These are phyloP conservation scores for Thielaviopsis euricoi DNA, from an alignment of 2,329 filamentous ascomycete genomes.

Conservation along the genomic window DNA sequence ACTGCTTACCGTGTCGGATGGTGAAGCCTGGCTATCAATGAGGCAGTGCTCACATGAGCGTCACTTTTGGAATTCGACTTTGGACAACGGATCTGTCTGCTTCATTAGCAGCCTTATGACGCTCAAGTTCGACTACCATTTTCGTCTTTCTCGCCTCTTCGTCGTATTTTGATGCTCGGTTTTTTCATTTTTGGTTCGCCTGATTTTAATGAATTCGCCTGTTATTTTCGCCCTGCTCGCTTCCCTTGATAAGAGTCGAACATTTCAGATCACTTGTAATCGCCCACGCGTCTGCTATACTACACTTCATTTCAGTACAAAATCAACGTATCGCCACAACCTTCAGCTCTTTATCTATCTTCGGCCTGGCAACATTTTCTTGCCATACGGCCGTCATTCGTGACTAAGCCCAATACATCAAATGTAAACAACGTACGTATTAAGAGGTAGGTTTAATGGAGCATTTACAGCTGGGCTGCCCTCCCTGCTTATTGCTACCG, in stretches of 20 bases:
- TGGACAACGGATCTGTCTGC: too few species aligned
- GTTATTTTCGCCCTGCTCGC: not conserved
- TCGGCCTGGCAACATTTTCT: not conserved
- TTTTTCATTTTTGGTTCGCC: not conserved
- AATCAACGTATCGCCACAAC: constrained; percentile 2
- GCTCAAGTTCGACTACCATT: not conserved
- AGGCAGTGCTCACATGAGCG: too few species aligned
- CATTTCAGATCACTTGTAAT: not conserved
- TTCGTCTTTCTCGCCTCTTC: not conserved
- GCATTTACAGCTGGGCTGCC: too few species aligned
- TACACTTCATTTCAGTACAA: not conserved
- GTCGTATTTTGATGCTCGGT: not conserved
- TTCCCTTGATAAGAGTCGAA: not conserved
- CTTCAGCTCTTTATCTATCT: not conserved
- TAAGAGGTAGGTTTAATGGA: not conserved
- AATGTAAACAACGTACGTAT: not conserved
- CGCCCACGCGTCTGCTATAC: not conserved
- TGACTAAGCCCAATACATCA: not conserved
- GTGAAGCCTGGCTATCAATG: too few species aligned
- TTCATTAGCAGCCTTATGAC: not conserved
- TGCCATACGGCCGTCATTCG: not conserved
- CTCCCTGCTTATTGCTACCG: too few species aligned
- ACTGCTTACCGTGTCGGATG: too few species aligned
- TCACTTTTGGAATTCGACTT: too few species aligned
- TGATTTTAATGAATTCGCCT: not conserved